Evolutionary conservation across 2,329 filamentous ascomycete genomes (phyloP).

Genomic region (Aspergillus pseudoviridinutans): DNA sequence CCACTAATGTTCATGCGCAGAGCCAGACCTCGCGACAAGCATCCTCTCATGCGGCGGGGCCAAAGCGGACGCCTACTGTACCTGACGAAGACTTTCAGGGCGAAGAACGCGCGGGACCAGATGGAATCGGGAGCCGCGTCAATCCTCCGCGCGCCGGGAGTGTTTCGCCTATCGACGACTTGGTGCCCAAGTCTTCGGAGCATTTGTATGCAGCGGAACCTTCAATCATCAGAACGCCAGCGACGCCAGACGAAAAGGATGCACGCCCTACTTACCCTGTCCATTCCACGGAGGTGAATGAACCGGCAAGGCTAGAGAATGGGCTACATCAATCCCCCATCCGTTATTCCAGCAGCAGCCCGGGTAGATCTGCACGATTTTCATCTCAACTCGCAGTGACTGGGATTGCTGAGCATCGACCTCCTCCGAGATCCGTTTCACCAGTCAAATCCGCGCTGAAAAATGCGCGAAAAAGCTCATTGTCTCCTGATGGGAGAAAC

Average conservation of each 20-base stretch:
- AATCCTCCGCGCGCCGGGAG: neutral
- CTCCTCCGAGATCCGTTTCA: slow-evolving; percentile 56
- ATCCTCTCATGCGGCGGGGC: neutral
- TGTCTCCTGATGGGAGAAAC: slow-evolving; percentile 31
- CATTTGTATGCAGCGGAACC: neutral
- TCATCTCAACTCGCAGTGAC: slow-evolving; percentile 49
- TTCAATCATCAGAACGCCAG: slow-evolving; percentile 6
- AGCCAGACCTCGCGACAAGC: neutral
- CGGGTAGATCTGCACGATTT: slow-evolving; percentile 56
- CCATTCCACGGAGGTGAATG: slow-evolving; percentile 18
- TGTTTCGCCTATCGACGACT: slow-evolving; percentile 3
- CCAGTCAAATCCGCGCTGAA: slow-evolving; percentile 62
- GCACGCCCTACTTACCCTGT: slow-evolving; percentile 12
- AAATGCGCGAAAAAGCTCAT: slow-evolving; percentile 45
- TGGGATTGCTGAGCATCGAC: slow-evolving; percentile 48
- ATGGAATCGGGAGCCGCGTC: neutral
- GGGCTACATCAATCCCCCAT: slow-evolving; percentile 18
- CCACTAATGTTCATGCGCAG: neutral
- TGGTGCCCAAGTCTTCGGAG: neutral
- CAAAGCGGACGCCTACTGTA: slow-evolving; percentile 39
- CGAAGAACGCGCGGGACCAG: slow-evolving; percentile 29
- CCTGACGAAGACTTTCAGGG: slow-evolving; percentile 43
- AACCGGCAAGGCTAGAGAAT: slow-evolving; percentile 11
- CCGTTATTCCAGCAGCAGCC: slow-evolving; percentile 45
- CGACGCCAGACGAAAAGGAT: slow-evolving; percentile 10